phyloP scores from a whole-genome alignment of 441 rosid genomes.

The Macaranga tanarius region DNA sequence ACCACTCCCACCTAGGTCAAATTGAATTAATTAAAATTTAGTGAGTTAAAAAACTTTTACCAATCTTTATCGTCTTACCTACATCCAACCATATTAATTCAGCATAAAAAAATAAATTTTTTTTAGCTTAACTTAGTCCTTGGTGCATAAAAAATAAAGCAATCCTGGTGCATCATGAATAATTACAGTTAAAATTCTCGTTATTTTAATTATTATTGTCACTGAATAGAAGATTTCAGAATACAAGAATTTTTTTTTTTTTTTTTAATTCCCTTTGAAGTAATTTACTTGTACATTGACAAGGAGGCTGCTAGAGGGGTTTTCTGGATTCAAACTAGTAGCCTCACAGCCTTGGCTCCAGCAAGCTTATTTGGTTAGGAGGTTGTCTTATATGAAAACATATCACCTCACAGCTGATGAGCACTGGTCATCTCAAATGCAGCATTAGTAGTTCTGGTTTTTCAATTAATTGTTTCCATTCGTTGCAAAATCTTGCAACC shows the following conservation, averaged over 20 bases:
- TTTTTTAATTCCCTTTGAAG: not conserved
- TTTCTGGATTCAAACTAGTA: too few relatives aligned
- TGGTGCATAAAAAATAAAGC: not conserved
- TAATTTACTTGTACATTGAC: constrained; percentile 5
- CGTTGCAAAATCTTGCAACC: constrained; percentile 83
- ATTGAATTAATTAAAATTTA: too few relatives aligned
- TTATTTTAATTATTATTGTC: constrained; percentile 4
- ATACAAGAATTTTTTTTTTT: not conserved
- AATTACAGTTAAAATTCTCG: not conserved
- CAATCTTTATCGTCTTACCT: too few relatives aligned
- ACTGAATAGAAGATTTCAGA: not conserved
- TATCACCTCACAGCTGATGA: not conserved
- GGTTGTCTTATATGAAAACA: not conserved
- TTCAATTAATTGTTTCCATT: constrained; percentile 85
- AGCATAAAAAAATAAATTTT: too few relatives aligned
- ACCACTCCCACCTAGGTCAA: too few relatives aligned
- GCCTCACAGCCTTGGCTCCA: too few relatives aligned
- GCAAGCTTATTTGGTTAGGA: too few relatives aligned
- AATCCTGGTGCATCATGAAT: too few relatives aligned
- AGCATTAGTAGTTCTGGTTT: constrained; percentile 81
- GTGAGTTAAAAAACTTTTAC: too few relatives aligned
- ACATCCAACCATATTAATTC: too few relatives aligned
- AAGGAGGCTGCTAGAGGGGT: constrained; percentile 24
- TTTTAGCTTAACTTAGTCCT: too few relatives aligned
- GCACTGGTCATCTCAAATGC: constrained; percentile 55